Evolutionary conservation across 805 yeast genomes (phyloP), one percentile per base, ranked within the genome.

Genomic region (Candida railenensis): DNA sequence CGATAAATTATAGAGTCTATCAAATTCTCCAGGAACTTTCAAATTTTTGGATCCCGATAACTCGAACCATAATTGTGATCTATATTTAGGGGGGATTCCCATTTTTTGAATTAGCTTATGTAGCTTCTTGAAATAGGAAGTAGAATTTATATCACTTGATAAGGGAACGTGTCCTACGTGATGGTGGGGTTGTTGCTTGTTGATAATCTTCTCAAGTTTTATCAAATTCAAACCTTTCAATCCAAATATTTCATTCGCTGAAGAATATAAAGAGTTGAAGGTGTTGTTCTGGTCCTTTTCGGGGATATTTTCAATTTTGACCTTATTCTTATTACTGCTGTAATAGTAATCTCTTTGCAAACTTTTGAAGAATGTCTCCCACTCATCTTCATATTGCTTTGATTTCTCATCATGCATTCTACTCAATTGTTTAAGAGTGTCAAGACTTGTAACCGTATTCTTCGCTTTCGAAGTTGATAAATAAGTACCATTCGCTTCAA

Each of bases 41-140:
- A 73, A 48, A 40, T 62, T 59, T 47, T 66, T 66, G 0, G 82
- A 78, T 0, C 82, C 83, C 2, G 77, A 69, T n/a, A 81, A 65
- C 50, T 80, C 81, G 11, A 71, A 59, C 85, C 85, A 80, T 8
- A 80, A 60, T 32, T 63, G 59, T 18, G 77, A 65, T 4, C 84
- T 61, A 47, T 76, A 69, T 21, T 69, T 70, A 40, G 70, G 63
- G 0, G 84, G 82, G 1, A 81, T 69, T 0, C 85, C 85, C 20
- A 47, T 46, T 21, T 62, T 61, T 25, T 61, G 55, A 3, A 77
- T 72, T 14, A 80, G 60, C 12, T 53, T 60, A 1, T 51, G 52
- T 34, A 73, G 66, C 11, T 21, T 45, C 20, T 36, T 36, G 22
- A 18, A 36, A 36, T 39, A 39, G 41, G 43, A 40, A 44, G 22